Percentiles rank a stretch among this genome's conserved stretches.
These are phyloP conservation scores for Galerina sulciceps DNA, from an alignment of 768 basidiomycete species.

Conservation along the genomic window DNA sequence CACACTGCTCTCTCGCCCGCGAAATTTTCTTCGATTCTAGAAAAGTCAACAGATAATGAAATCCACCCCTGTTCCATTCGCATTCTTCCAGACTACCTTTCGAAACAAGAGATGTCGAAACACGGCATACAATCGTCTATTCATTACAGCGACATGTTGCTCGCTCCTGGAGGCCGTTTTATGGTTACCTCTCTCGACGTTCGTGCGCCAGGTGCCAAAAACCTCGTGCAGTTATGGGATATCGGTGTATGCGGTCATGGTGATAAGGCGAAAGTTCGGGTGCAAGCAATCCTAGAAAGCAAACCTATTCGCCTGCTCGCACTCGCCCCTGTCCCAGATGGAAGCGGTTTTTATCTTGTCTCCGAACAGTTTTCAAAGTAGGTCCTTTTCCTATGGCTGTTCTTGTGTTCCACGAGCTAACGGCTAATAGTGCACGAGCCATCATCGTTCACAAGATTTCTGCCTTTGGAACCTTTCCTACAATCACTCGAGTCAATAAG, in stretches of 20 bases:
- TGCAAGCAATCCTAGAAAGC: neutral
- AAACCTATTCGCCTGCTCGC: neutral
- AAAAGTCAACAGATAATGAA: no score
- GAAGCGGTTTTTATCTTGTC: neutral
- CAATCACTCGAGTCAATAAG: neutral
- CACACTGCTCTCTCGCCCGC: no score
- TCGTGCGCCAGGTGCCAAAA: neutral
- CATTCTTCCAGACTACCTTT: no score
- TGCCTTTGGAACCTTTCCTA: neutral
- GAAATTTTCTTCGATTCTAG: no score
- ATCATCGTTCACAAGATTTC: neutral
- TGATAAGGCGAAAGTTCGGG: neutral
- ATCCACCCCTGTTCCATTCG: no score
- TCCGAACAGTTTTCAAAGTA: neutral
- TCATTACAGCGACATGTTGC: neutral
- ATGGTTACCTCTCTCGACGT: neutral
- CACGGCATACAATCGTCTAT: neutral
- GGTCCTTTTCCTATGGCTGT: neutral
- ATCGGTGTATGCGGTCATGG: constrained; percentile 1
- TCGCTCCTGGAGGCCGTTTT: constrained; percentile 7
- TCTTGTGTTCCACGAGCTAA: neutral
- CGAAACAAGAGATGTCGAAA: neutral
- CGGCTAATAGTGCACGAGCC: neutral
- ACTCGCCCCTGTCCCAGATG: neutral
- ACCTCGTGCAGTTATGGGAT: constrained; percentile 4